A percentile compares a stretch with the other conserved stretches of the same genome.
Evolutionary conservation across 2,329 filamentous ascomycete species (phyloP).

Genomic region (Sporothrix brasiliensis): DNA sequence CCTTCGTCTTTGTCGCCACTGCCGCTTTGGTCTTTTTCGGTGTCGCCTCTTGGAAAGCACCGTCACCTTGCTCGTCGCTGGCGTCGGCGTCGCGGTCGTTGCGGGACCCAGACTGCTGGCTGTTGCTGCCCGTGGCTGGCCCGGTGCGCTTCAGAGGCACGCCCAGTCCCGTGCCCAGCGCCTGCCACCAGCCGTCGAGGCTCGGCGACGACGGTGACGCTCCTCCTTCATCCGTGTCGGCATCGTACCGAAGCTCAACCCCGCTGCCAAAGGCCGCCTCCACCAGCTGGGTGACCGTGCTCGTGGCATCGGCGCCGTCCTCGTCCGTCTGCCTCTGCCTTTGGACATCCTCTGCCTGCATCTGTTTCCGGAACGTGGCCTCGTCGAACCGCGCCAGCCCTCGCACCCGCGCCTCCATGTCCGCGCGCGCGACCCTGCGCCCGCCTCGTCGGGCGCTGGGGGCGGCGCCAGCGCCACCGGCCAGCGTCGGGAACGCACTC

Average conservation of each 20-base stretch:
- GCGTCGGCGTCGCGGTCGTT: neutral
- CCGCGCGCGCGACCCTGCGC: conserved; percentile 50
- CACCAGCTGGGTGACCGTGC: conserved; percentile 42
- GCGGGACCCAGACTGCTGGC: neutral
- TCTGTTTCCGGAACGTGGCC: conserved; percentile 45
- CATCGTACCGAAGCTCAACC: conserved; percentile 41
- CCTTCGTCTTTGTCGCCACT: neutral
- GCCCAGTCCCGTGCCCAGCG: conserved; percentile 43
- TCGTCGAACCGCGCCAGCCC: conserved; percentile 56
- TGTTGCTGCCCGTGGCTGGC: neutral
- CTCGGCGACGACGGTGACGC: conserved; percentile 30
- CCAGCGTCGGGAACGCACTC: conserved; percentile 55
- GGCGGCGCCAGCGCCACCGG: conserved; percentile 36
- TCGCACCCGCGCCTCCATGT: conserved; percentile 54
- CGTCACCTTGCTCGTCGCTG: conserved; percentile 1
- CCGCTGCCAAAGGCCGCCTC: conserved; percentile 47
- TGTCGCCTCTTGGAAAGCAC: conserved; percentile 21
- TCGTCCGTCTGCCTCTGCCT: neutral
- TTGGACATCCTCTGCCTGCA: neutral
- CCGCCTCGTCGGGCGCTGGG: conserved; percentile 42
- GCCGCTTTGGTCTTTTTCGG: neutral
- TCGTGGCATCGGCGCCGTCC: neutral
- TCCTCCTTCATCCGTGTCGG: neutral
- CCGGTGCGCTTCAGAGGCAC: conserved; percentile 36
- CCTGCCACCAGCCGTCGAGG: conserved; percentile 56